Percentiles rank a stretch among this genome's conserved stretches.
Conservation (phyloP, 1,139 yeast genomes). For the Magnusiomyces sp. region DNA sequence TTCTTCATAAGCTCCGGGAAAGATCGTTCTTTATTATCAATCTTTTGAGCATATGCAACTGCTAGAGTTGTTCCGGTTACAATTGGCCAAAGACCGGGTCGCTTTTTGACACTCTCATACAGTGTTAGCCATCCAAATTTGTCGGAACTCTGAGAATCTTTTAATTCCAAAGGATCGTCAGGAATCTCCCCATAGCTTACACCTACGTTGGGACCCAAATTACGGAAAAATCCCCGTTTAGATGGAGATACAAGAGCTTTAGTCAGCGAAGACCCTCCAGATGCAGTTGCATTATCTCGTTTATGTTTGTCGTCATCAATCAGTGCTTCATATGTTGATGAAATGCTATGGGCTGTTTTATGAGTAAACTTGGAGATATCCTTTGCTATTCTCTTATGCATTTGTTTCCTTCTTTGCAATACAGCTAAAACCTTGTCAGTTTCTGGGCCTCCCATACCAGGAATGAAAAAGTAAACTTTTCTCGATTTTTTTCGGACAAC, state of each 20-base stretch:
- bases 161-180: too few species aligned
- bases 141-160: neutral
- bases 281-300: neutral
- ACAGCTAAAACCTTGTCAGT: constrained; percentile 12
- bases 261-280: too few species aligned
- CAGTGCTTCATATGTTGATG: neutral
- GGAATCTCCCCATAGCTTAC: too few species aligned
- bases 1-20: constrained; percentile 8
- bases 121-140: constrained; percentile 16
- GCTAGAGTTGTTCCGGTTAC: constrained; percentile 12
- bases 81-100: constrained; percentile 10
- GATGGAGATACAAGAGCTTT: too few species aligned
- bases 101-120: constrained; percentile 7
- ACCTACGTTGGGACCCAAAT: too few species aligned
- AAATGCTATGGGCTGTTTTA: neutral
- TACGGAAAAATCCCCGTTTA: too few species aligned
- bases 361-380: constrained; percentile 7
- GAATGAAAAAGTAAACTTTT: constrained; percentile 11
- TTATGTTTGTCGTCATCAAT: constrained; percentile 1
- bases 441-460: constrained; percentile 6
- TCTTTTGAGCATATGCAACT: constrained; percentile 12
- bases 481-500: constrained; percentile 8
- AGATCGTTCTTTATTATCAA: constrained; percentile 10
- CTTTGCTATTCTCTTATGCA: constrained; percentile 10
- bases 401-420: constrained; percentile 13